phyloP scores from a whole-genome alignment of 2,329 filamentous ascomycete species.

The Sphaerostilbella broomeana region DNA sequence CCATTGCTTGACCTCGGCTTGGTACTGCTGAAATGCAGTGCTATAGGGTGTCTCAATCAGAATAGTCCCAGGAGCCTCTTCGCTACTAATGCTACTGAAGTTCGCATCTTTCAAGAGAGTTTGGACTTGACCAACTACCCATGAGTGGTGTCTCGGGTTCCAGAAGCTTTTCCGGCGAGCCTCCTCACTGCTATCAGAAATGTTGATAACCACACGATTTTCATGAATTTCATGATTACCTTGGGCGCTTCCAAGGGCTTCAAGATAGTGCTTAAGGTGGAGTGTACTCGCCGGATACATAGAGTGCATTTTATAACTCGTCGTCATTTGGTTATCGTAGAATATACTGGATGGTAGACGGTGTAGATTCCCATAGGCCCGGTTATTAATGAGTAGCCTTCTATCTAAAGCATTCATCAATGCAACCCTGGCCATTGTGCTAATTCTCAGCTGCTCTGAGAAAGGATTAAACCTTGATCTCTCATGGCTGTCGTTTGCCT shows the following conservation, averaged over 20 bases:
- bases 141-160: constrained; percentile 33
- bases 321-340: constrained; percentile 33
- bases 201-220: constrained; percentile 32
- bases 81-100: constrained; percentile 27
- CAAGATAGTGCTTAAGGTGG: constrained; percentile 26
- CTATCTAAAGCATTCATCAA: constrained; percentile 26
- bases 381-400: constrained; percentile 31
- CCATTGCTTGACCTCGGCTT: constrained; percentile 22
- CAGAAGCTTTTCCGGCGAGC: constrained; percentile 31
- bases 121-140: constrained; percentile 28
- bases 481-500: constrained; percentile 12
- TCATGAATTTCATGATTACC: constrained; percentile 18
- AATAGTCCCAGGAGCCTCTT: constrained; percentile 31
- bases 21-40: constrained; percentile 31
- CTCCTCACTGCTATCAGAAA: constrained; percentile 23
- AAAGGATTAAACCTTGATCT: constrained; percentile 26
- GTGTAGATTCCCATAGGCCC: constrained; percentile 33
- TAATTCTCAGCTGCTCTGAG: constrained; percentile 27
- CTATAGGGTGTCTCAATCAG: constrained; percentile 41
- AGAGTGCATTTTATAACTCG: constrained; percentile 19
- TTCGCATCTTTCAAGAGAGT: constrained; percentile 25
- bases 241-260: constrained; percentile 17
- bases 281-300: constrained; percentile 23
- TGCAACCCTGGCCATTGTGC: constrained; percentile 34
- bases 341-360: constrained; percentile 36